Evolutionary conservation across 2,329 filamentous ascomycete genomes (phyloP).

Genomic region (Triangularia verruculosa): DNA sequence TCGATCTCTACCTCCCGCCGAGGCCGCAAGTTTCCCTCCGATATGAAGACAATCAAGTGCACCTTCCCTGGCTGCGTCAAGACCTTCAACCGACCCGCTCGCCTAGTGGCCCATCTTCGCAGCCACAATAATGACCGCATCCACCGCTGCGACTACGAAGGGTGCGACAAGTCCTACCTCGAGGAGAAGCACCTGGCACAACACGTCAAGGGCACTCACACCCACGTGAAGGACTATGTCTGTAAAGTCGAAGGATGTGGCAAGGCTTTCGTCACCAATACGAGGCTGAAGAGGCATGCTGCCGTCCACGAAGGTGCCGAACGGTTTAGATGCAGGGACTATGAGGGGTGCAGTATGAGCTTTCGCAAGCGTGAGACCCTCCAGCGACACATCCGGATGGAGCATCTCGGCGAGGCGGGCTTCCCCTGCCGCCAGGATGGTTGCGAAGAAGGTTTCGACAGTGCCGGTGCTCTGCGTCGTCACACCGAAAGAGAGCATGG

Average conservation of each 20-base stretch:
- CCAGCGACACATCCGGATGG: constrained; percentile 74
- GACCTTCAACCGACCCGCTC: constrained; percentile 82
- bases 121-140: constrained; percentile 84
- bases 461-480: constrained; percentile 64
- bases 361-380: constrained; percentile 89
- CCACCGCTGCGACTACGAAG: constrained; percentile 66
- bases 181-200: constrained; percentile 83
- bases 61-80: constrained; percentile 72
- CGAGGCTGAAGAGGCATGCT: constrained; percentile 71
- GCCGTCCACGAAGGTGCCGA: constrained; percentile 76
- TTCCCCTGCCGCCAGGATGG: constrained; percentile 62
- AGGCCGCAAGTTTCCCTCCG: constrained; percentile 60
- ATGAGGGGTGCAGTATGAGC: constrained; percentile 66
- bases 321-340: constrained; percentile 69
- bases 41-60: constrained; percentile 74
- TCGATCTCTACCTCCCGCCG: constrained; percentile 17
- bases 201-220: constrained; percentile 81
- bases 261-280: constrained; percentile 79
- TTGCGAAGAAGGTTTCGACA: constrained; percentile 72
- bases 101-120: constrained; percentile 74
- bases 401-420: constrained; percentile 69
- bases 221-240: constrained; percentile 63
- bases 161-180: constrained; percentile 79
- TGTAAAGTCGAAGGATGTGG: constrained; percentile 72
- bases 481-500: constrained; percentile 71